A percentile compares a stretch with the other conserved stretches of the same genome.
Evolutionary conservation across 2,329 filamentous ascomycete genomes (phyloP).

Genomic region (Coniella vitis): DNA sequence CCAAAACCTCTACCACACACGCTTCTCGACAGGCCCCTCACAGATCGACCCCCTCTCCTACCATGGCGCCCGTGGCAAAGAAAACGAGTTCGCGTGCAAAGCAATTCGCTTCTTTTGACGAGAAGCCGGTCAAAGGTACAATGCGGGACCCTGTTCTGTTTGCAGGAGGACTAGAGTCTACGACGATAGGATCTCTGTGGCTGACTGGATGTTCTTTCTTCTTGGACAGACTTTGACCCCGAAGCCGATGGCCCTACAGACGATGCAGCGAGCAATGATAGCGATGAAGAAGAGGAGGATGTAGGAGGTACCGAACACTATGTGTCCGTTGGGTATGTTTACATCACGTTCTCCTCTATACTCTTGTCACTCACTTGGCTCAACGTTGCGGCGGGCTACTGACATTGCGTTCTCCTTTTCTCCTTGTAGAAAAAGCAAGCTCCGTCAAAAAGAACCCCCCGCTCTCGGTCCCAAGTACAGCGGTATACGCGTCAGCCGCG

Average conservation of each 20-base stretch:
- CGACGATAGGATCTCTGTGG: no score
- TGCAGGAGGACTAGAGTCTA: no score
- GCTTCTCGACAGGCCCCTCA: constrained; percentile 14
- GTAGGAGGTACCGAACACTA: constrained; percentile 80
- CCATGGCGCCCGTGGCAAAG: constrained; percentile 37
- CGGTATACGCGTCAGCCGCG: constrained; percentile 67
- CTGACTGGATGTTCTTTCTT: not conserved
- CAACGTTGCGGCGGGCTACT: not conserved
- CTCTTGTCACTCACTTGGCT: not conserved
- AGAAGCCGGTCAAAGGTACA: constrained; percentile 56
- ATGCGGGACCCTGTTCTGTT: constrained; percentile 12
- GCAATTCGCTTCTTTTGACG: constrained; percentile 56
- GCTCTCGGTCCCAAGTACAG: constrained; percentile 73
- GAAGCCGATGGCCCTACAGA: constrained; percentile 56
- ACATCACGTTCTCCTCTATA: not conserved
- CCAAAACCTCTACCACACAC: no score
- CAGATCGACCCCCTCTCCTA: no score
- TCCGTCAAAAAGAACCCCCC: constrained; percentile 65
- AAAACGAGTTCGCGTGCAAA: constrained; percentile 44
- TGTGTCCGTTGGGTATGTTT: constrained; percentile 58
- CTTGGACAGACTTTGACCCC: constrained; percentile 73
- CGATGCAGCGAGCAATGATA: constrained; percentile 44
- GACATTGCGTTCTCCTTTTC: no score
- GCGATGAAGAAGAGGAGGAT: constrained; percentile 38
- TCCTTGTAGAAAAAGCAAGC: constrained; percentile 64